Evolutionary conservation across 179 eudicot species (phyloP).

Genomic region (Silene noctiflora): DNA sequence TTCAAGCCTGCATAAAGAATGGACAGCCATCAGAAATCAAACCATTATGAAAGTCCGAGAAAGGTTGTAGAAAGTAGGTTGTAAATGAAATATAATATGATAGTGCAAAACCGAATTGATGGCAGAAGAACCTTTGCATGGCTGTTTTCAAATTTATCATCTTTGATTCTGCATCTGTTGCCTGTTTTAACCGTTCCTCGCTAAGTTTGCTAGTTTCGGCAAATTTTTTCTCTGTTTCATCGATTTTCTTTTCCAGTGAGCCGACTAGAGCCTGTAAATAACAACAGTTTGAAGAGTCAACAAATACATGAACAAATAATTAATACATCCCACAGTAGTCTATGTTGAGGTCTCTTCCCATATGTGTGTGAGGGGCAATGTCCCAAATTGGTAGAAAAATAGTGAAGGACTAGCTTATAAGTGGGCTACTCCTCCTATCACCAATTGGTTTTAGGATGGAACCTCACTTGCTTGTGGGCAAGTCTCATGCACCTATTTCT

Average conservation of each 20-base stretch:
- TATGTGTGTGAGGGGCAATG: too few relatives aligned
- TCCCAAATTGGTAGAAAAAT: too few relatives aligned
- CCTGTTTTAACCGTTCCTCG: conserved; percentile 90
- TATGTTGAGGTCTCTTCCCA: too few relatives aligned
- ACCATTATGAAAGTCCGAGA: background rate
- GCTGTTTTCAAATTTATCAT: conserved; percentile 69
- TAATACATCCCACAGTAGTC: background rate
- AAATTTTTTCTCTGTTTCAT: conserved; percentile 80
- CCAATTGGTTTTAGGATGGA: too few relatives aligned
- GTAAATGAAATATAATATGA: background rate
- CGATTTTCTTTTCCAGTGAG: conserved; percentile 74
- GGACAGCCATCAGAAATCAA: background rate
- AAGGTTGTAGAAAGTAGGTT: background rate
- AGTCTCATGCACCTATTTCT: too few relatives aligned
- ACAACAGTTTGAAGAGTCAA: background rate
- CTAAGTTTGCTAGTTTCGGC: conserved; percentile 84
- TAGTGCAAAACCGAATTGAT: background rate
- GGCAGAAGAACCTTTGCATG: conserved; percentile 66
- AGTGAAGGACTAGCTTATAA: too few relatives aligned
- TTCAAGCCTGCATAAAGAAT: conserved; percentile 58
- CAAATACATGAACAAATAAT: background rate
- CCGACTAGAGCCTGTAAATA: conserved; percentile 62
- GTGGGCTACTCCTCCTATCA: too few relatives aligned
- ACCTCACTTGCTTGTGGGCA: too few relatives aligned
- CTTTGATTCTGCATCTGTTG: conserved; percentile 77